Conservation (phyloP, 805 yeast genomes). For the Kazachstania psychrophila region DNA sequence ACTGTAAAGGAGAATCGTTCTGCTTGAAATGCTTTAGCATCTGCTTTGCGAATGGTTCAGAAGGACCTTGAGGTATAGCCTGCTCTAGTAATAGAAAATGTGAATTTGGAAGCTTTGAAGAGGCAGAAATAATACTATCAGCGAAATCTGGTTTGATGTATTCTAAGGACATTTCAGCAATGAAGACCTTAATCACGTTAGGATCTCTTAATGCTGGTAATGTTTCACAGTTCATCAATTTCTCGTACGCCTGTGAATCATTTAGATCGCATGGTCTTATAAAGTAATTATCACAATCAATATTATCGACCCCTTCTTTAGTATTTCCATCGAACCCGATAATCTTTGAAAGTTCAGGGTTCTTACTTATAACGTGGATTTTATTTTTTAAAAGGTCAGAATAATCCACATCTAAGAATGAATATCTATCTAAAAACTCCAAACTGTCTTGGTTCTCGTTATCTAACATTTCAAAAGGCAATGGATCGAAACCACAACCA, state of each 20-base stretch:
- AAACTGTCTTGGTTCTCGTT: constrained; percentile 23
- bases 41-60: constrained; percentile 61
- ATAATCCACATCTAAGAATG: constrained; percentile 66
- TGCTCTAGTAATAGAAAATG: constrained; percentile 67
- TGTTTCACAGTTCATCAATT: constrained; percentile 4
- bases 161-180: constrained; percentile 78
- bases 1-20: constrained; percentile 57
- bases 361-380: constrained; percentile 39
- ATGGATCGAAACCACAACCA: constrained; percentile 72
- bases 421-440: constrained; percentile 27
- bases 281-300: constrained; percentile 39
- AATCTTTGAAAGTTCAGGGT: constrained; percentile 35
- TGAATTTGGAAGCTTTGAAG: constrained; percentile 36
- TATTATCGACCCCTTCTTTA: constrained; percentile 18
- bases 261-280: constrained; percentile 63
- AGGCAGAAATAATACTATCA: constrained; percentile 46
- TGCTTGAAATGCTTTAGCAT: constrained; percentile 66
- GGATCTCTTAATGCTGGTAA: constrained; percentile 14
- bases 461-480: constrained; percentile 45
- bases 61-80: constrained; percentile 50
- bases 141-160: constrained; percentile 66
- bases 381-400: constrained; percentile 57
- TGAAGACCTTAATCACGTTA: constrained; percentile 43
- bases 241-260: constrained; percentile 32
- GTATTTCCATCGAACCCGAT: constrained; percentile 34